These are phyloP conservation scores for Chenopodium berlandieri DNA, from an alignment of 148 eudicot species.

Conservation along the genomic window DNA sequence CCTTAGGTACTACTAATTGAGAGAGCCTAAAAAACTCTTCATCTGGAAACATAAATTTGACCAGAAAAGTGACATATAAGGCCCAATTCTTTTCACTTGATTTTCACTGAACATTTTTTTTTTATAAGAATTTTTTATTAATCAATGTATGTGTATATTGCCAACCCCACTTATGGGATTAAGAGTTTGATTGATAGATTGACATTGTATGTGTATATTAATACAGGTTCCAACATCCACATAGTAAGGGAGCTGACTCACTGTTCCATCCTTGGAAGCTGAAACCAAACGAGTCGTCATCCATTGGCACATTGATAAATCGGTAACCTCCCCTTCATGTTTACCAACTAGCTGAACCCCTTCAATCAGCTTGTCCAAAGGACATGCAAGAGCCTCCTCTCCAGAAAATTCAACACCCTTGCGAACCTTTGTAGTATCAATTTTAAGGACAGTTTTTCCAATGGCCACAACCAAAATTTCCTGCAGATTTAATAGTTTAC, in stretches of 20 bases:
- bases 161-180: too few species aligned
- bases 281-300: conserved; percentile 98
- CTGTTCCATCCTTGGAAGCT: conserved; percentile 96
- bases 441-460: conserved; percentile 63
- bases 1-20: neutral
- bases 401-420: conserved; percentile 67
- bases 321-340: conserved; percentile 95
- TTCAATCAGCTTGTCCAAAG: conserved; percentile 71
- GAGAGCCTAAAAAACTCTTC: neutral
- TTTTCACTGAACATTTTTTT: too few species aligned
- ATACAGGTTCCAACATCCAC: neutral
- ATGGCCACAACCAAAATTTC: conserved; percentile 91
- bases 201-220: neutral
- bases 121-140: too few species aligned
- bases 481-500: conserved; percentile 30
- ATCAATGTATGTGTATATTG: neutral
- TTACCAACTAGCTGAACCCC: conserved; percentile 92
- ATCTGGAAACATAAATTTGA: neutral
- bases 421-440: conserved; percentile 85
- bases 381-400: conserved; percentile 76
- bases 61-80: neutral
- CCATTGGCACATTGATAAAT: conserved; percentile 99
- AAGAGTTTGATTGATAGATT: too few species aligned
- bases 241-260: conserved; percentile 34
- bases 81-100: too few species aligned